Conservation (phyloP, 2,329 filamentous ascomycete species). For the Phialophora tarda region DNA sequence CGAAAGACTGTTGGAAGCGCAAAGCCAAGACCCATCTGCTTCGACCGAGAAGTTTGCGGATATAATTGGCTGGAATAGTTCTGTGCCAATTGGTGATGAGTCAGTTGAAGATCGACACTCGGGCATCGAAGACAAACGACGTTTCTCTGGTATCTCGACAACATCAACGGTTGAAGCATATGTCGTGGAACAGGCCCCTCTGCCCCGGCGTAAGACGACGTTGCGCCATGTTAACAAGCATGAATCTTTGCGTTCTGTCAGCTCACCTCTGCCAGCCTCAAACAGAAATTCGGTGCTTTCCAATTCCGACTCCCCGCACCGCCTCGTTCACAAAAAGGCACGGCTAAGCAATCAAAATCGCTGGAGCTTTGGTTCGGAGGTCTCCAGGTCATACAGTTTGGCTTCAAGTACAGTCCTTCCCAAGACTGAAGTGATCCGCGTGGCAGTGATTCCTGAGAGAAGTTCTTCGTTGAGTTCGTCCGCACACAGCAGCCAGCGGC, state of each 20-base stretch:
- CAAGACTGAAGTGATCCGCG: constrained; percentile 51
- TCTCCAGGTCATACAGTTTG: constrained; percentile 46
- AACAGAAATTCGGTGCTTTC: constrained; percentile 51
- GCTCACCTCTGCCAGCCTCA: constrained; percentile 52
- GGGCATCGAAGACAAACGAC: constrained; percentile 44
- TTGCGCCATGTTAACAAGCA: constrained; percentile 62
- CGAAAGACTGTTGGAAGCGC: constrained; percentile 44
- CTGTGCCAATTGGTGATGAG: constrained; percentile 25
- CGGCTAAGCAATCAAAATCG: constrained; percentile 57
- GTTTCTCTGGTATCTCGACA: constrained; percentile 58
- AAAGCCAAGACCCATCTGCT: constrained; percentile 41
- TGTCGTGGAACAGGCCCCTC: constrained; percentile 55
- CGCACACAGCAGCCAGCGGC: constrained; percentile 45
- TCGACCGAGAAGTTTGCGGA: constrained; percentile 57
- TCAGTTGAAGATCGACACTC: constrained; percentile 4
- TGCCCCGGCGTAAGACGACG: constrained; percentile 52
- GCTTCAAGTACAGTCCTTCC: constrained; percentile 42
- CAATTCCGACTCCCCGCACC: constrained; percentile 53
- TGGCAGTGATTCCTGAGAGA: constrained; percentile 56
- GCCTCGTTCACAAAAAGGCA: constrained; percentile 57
- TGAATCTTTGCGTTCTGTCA: constrained; percentile 56
- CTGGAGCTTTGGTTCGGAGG: constrained; percentile 51
- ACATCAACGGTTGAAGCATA: constrained; percentile 63
- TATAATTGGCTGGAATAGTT: constrained; percentile 56
- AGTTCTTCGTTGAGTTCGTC: constrained; percentile 52